These are phyloP conservation scores for Yamadazyma jaroonii DNA, from an alignment of 1,139 yeast species.

Conservation along the genomic window DNA sequence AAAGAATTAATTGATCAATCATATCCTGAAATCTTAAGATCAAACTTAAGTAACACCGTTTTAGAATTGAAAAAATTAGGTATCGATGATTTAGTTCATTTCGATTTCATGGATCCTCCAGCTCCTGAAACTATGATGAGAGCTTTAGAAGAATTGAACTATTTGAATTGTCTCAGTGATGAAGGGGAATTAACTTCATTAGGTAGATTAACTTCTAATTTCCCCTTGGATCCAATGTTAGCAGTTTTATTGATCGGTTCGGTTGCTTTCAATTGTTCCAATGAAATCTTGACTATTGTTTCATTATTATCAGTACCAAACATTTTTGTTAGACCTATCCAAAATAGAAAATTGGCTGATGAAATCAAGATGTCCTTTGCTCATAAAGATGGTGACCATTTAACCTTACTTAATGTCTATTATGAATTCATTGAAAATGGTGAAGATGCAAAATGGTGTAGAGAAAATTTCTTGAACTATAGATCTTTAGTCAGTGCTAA, in stretches of 20 bases:
- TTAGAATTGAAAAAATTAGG: slow-evolving; percentile 91
- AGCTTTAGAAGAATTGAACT: slow-evolving; percentile 92
- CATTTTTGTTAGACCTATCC: slow-evolving; percentile 91
- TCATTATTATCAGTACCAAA: slow-evolving; percentile 91
- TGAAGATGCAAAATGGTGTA: slow-evolving; percentile 88
- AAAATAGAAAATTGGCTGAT: slow-evolving; percentile 87
- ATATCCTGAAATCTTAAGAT: slow-evolving; percentile 90
- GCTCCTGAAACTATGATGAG: slow-evolving; percentile 99
- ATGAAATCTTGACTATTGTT: slow-evolving; percentile 84
- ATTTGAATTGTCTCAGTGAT: slow-evolving; percentile 84
- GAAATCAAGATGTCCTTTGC: slow-evolving; percentile 86
- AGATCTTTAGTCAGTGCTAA: slow-evolving; percentile 82
- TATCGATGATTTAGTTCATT: slow-evolving; percentile 92
- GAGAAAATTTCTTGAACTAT: slow-evolving; percentile 80
- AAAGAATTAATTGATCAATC: slow-evolving; percentile 93
- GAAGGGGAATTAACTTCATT: slow-evolving; percentile 87
- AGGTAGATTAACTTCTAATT: slow-evolving; percentile 87
- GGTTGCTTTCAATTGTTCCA: slow-evolving; percentile 80
- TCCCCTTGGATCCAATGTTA: slow-evolving; percentile 93
- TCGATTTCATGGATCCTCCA: slow-evolving; percentile 99
- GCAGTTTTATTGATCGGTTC: slow-evolving; percentile 92
- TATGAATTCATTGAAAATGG: slow-evolving; percentile 65
- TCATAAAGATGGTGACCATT: slow-evolving; percentile 93
- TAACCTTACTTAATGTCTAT: slow-evolving; percentile 84
- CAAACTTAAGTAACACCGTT: slow-evolving; percentile 89